A percentile compares a stretch with the other conserved stretches of the same genome.
Evolutionary conservation across 441 rosid species (phyloP).

Genomic region (Croton laevigatus): DNA sequence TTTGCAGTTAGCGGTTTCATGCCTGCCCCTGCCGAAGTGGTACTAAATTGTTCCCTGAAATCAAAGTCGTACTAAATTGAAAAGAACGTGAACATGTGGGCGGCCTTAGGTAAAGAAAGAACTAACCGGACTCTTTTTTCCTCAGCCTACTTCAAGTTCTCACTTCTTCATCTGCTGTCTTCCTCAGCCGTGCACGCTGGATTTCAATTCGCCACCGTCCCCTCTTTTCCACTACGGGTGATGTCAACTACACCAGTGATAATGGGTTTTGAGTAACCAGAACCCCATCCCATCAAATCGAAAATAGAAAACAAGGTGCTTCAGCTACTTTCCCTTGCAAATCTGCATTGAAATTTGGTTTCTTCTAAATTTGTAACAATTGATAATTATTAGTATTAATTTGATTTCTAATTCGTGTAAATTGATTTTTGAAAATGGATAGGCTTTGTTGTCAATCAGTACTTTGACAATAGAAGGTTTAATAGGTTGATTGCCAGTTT

Average conservation of each 20-base stretch:
- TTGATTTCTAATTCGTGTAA: background rate
- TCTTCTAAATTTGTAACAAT: background rate
- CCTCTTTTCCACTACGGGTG: background rate
- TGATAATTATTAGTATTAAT: background rate
- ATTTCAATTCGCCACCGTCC: background rate
- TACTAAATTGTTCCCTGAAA: no score
- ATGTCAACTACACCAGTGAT: background rate
- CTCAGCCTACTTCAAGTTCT: background rate
- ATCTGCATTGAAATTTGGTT: background rate
- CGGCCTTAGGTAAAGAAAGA: no score
- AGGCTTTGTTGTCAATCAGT: no score
- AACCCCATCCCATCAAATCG: no score
- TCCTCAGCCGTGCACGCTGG: background rate
- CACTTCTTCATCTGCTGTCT: background rate
- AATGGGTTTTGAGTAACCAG: background rate
- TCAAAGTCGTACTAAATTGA: no score
- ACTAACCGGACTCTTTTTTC: no score
- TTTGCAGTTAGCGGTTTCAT: no score
- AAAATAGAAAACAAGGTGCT: background rate
- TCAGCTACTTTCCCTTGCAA: background rate
- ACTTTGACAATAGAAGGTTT: background rate
- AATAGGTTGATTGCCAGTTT: background rate
- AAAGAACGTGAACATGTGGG: no score
- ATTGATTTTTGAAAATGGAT: background rate
- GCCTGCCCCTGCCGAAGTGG: no score